Percentiles rank a stretch among this genome's conserved stretches.
Evolutionary conservation across 2,329 filamentous ascomycete species (phyloP).

Genomic region (Pseudogymnoascus destructans): DNA sequence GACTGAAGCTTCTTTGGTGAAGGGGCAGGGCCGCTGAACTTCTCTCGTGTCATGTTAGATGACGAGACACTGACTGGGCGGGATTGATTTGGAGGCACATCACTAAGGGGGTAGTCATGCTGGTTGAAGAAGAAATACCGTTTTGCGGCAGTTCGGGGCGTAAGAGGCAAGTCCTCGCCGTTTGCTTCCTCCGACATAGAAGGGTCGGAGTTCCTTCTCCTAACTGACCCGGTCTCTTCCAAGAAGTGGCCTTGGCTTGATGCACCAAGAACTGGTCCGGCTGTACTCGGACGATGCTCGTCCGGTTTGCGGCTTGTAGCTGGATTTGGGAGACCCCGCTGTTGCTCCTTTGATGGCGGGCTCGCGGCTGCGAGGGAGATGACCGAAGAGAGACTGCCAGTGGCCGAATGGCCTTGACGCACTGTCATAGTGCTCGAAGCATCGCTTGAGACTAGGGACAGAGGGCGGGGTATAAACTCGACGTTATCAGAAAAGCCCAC

Average conservation of each 20-base stretch:
- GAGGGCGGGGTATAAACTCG: slow-evolving; percentile 68
- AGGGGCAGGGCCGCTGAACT: slow-evolving; percentile 14
- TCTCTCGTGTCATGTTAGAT: slow-evolving; percentile 29
- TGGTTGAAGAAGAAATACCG: slow-evolving; percentile 51
- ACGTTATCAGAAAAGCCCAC: slow-evolving; percentile 78
- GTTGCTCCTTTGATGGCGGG: slow-evolving; percentile 27
- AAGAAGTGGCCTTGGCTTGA: slow-evolving; percentile 23
- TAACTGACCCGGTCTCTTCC: background rate
- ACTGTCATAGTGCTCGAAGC: slow-evolving; percentile 65
- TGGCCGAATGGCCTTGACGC: slow-evolving; percentile 54
- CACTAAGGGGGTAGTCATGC: slow-evolving; percentile 36
- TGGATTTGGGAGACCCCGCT: slow-evolving; percentile 28
- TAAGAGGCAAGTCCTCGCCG: slow-evolving; percentile 25
- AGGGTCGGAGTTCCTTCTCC: slow-evolving; percentile 4
- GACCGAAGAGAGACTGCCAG: slow-evolving; percentile 69
- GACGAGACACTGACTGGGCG: slow-evolving; percentile 32
- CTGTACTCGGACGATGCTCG: slow-evolving; percentile 52
- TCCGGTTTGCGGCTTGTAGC: slow-evolving; percentile 30
- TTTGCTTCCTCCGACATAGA: slow-evolving; percentile 2
- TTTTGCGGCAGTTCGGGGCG: slow-evolving; percentile 39
- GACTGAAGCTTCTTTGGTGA: slow-evolving; percentile 9
- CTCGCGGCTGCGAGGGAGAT: slow-evolving; percentile 45
- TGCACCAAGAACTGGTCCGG: slow-evolving; percentile 50
- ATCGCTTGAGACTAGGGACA: slow-evolving; percentile 75
- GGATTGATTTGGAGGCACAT: slow-evolving; percentile 34